Conservation (phyloP, 768 basidiomycete genomes). For the Glaciozyma antarctica region DNA sequence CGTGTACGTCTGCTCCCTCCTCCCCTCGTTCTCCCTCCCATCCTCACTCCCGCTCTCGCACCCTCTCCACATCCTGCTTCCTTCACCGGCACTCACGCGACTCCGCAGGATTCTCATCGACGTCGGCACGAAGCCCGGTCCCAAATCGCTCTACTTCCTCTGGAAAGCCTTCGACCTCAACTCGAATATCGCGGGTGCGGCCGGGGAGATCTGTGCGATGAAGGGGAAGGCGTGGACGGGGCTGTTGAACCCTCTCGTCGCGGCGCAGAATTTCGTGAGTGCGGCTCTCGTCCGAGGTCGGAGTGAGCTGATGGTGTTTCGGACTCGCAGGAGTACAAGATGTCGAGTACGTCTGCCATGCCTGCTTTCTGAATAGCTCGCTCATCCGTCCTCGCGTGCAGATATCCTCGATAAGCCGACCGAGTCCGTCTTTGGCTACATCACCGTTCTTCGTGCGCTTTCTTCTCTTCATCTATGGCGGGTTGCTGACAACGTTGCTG, state of each 20-base stretch:
- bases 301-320: too few relatives aligned
- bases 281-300: too few relatives aligned
- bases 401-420: constrained; percentile 32
- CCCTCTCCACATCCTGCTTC: too few relatives aligned
- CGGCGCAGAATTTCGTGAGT: constrained; percentile 71
- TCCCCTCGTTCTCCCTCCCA: background rate
- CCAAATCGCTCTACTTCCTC: constrained; percentile 75
- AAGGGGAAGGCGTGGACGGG: constrained; percentile 60
- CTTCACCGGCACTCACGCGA: background rate
- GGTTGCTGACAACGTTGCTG: background rate
- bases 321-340: constrained; percentile 59
- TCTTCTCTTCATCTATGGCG: background rate
- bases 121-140: constrained; percentile 78
- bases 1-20: constrained; percentile 45
- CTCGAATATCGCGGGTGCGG: constrained; percentile 46
- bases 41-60: too few relatives aligned
- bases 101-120: constrained; percentile 52
- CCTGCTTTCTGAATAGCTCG: background rate
- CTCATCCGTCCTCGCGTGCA: constrained; percentile 56
- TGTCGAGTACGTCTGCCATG: constrained; percentile 53
- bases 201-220: constrained; percentile 51
- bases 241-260: constrained; percentile 62
- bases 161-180: constrained; percentile 75
- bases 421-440: constrained; percentile 84
- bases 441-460: constrained; percentile 61